A percentile compares a stretch with the other conserved stretches of the same genome.
These are phyloP conservation scores for Cutaneotrichosporon daszewskae DNA, from an alignment of 1,284 basidiomycete species.

Conservation along the genomic window DNA sequence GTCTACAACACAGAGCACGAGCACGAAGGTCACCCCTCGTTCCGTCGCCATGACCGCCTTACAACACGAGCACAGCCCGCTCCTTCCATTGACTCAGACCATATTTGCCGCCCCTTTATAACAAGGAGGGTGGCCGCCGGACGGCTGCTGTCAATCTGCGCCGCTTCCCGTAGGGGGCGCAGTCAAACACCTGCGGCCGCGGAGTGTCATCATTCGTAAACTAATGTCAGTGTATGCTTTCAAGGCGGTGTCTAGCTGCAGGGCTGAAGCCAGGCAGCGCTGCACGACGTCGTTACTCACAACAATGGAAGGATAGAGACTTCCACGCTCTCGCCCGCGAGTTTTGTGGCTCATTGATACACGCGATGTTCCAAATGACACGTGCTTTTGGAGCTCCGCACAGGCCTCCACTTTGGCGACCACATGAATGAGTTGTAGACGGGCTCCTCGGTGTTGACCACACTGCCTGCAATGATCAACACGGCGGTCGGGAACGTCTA, in stretches of 20 bases:
- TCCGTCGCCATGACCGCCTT: too few species aligned
- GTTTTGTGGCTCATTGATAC: too few species aligned
- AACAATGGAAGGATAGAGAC: constrained; percentile 29
- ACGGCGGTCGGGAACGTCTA: constrained; percentile 19
- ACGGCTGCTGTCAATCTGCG: constrained; percentile 33
- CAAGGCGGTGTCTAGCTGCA: background rate
- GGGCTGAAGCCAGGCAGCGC: background rate
- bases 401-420: too few species aligned
- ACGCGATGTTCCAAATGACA: too few species aligned
- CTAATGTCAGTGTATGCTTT: constrained; percentile 5
- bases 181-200: constrained; percentile 32
- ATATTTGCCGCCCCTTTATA: constrained; percentile 35
- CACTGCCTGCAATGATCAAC: background rate
- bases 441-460: background rate
- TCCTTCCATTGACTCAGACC: constrained; percentile 32
- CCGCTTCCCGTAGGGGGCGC: constrained; percentile 14
- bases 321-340: too few species aligned
- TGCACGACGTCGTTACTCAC: too few species aligned
- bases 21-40: too few species aligned
- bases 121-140: constrained; percentile 40
- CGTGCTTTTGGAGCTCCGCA: background rate
- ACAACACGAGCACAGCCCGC: background rate
- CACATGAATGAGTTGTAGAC: too few species aligned
- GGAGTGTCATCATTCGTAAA: constrained; percentile 36
- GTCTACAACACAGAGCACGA: too few species aligned